Base-by-base conservation (phyloP, 805 yeast species). In the Candida michaelii region DNA sequence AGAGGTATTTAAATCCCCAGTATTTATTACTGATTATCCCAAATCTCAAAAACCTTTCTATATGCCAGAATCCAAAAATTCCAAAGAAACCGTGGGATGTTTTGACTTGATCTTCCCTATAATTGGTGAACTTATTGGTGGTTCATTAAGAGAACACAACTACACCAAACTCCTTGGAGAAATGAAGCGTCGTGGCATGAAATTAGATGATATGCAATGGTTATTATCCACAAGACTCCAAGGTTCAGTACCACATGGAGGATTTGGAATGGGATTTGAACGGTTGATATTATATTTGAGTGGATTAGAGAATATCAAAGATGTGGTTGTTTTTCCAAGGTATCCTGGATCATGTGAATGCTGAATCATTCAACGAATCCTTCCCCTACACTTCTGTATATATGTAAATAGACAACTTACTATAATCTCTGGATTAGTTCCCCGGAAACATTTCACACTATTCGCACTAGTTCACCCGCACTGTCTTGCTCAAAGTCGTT, bases 261-360 rank as follows among this genome's bases (percentile, higher is more conserved):
- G 99, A 0, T 93, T 85, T 63, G 99, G 99, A 0, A 69, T 93
- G 71, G 99, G 99, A 0, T 80, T 90, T 51, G 99, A 93, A 60
- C 70, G 99, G 46, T 64, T 93, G 23, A 60, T 93, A 12, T 80
- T 85, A 42, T 90, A 83, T 51, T 65, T 89, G 42, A 73, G 82
- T 6, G 89, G 82, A 3, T 71, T 83, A 14, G 90, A 83, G 23
- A 93, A 90, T 57, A 79, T 93, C 32, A 76, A 86, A 51, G 99
- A 93, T 54, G 85, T 86, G 7, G 82, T 87, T 16, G 88, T 96
- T 1, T 90, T 91, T 59, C 90, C 96, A 2, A 70, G 99, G 50
- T 79, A 84, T 36, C 83, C 81, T 0, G 58, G 53, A 9, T 47
- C 54, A 15, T 69, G 73, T 43, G 50, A 51, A 4, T 69, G 74